Conservation (phyloP, 345 rosid species). For the Acer negundo region DNA sequence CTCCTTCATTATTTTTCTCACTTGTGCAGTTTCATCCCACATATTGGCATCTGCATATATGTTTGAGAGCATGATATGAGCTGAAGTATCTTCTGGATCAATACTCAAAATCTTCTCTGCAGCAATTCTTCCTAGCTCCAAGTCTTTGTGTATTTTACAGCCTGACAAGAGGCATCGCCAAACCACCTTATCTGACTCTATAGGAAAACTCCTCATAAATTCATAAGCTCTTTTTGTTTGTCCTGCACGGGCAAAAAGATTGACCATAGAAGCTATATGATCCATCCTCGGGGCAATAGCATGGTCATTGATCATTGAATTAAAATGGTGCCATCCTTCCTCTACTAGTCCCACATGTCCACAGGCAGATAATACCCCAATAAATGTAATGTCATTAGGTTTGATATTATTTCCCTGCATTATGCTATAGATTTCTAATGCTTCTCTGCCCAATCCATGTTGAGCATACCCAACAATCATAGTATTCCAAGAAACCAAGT, state of each 20-base stretch:
- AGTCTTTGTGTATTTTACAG: constrained; percentile 31
- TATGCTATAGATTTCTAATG: constrained; percentile 28
- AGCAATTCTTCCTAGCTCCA: constrained; percentile 34
- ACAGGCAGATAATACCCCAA: constrained; percentile 39
- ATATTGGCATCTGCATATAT: constrained; percentile 38
- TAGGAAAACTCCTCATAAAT: constrained; percentile 26
- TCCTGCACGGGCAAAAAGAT: constrained; percentile 37
- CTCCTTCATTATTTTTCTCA: constrained; percentile 35
- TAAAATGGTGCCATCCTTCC: constrained; percentile 33
- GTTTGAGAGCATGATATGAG: constrained; percentile 35
- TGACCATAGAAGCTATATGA: constrained; percentile 36
- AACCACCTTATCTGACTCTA: constrained; percentile 32
- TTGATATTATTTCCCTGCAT: constrained; percentile 29
- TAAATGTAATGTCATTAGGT: constrained; percentile 35
- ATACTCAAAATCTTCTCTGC: constrained; percentile 36
- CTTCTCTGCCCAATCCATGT: constrained; percentile 35
- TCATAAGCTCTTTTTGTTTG: constrained; percentile 33
- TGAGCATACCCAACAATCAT: constrained; percentile 39
- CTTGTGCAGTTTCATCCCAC: constrained; percentile 33
- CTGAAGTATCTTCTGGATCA: constrained; percentile 35
- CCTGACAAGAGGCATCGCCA: constrained; percentile 43
- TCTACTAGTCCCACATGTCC: constrained; percentile 33
- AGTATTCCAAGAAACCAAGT: constrained; percentile 40
- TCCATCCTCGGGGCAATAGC: constrained; percentile 32
- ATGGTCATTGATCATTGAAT: constrained; percentile 34